Base-by-base conservation (phyloP, 257 asterid genomes). In the Pogostemon cablin region DNA sequence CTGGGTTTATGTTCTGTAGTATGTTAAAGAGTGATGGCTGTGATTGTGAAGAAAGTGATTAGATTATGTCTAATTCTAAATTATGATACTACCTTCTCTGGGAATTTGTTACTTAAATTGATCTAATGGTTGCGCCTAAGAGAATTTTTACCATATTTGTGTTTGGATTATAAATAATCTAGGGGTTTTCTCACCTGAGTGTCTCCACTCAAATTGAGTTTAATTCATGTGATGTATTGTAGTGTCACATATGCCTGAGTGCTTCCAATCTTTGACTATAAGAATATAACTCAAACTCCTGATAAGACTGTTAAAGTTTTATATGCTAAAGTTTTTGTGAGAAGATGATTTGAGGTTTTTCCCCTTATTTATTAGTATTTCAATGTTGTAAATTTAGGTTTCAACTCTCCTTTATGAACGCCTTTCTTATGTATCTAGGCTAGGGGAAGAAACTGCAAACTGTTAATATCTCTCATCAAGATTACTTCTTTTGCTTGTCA, bases 381-480 rank as follows among this genome's bases (percentile, higher is more conserved):
- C 17, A n/a, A 1, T 34, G 6, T 12, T 41, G 32, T 25, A 25
- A 25, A 25, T 53, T 42, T 1, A 15, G 10, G 25, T 49, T n/a
- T 11, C 1, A 3, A 7, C 20, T 64, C 34, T 15, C 9, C n/a
- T 5, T 48, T 15, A 3, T 39, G 50, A 7, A 39, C 52, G 5
- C 17, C 63, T 67, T 38, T 53, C 52, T 34, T 68, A 39, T 34
- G 15, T 53, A 59, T 37, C 41, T 60, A 6, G 41, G 20, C 8
- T 48, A 6, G 15, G 41, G 54, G 9, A 43, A 10, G 48, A 63
- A 72, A 65, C 56, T 56, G 49, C 38, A 15, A 44, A 56, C 61
- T 20, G 17, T 9, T 56, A 44, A 38, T 73, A 54, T 64, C 41
- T 63, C 32, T 74, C 65, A 67, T 15, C 54, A 46, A 65, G 73